phyloP scores from a whole-genome alignment of 768 basidiomycete genomes.

The Mycena polygramma region DNA sequence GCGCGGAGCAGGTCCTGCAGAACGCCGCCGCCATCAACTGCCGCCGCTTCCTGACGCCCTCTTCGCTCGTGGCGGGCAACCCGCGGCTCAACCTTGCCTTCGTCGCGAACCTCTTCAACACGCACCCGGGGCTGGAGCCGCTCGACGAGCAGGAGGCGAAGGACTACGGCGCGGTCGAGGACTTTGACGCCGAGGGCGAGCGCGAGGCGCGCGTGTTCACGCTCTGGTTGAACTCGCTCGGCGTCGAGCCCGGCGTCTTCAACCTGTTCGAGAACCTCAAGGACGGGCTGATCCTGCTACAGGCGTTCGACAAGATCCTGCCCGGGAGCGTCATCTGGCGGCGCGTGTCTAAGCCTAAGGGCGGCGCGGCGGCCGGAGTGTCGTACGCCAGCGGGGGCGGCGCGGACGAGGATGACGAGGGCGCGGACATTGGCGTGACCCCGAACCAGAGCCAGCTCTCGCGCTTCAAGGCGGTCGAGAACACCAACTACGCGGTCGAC shows the following conservation, averaged over 20 bases:
- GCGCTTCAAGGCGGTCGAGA: conserved; percentile 97
- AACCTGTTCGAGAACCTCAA: conserved; percentile 97
- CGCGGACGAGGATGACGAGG: conserved; percentile 68
- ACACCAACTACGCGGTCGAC: conserved; percentile 96
- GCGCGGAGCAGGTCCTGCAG: conserved; percentile 95
- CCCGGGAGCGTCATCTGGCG: conserved; percentile 96
- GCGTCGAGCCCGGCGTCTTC: conserved; percentile 96
- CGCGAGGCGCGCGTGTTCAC: conserved; percentile 98
- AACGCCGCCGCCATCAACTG: conserved; percentile 96
- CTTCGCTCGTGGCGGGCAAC: conserved; percentile 93
- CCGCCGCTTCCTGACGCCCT: conserved; percentile 94
- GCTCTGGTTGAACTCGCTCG: conserved; percentile 97
- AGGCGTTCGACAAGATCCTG: conserved; percentile 96
- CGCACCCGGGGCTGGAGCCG: conserved; percentile 93
- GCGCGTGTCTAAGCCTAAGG: conserved; percentile 94
- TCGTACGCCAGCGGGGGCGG: conserved; percentile 55
- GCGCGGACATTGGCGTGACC: conserved; percentile 84
- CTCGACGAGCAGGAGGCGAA: conserved; percentile 95
- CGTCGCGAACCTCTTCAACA: conserved; percentile 99
- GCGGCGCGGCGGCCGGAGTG: conserved; percentile 57
- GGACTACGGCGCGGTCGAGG: conserved; percentile 90
- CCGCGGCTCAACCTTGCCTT: conserved; percentile 98
- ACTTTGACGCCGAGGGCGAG: conserved; percentile 99
- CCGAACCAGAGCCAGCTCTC: conserved; percentile 89
- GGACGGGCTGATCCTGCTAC: conserved; percentile 91